These are phyloP conservation scores for Suillus decipiens DNA, from an alignment of 768 basidiomycete species.

Conservation along the genomic window DNA sequence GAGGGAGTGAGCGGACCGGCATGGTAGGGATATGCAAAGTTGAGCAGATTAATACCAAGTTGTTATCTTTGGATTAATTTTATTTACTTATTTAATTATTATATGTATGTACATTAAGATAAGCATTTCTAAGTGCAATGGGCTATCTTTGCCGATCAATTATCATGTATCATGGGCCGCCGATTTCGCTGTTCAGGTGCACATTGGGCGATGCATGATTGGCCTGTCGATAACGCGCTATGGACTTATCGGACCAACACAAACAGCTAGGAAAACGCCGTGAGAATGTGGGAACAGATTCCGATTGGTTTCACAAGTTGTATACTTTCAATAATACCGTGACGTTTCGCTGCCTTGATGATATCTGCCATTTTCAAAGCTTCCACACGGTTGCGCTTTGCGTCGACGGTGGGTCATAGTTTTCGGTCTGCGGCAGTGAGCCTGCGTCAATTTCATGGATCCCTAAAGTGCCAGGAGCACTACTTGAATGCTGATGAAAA, in stretches of 20 bases:
- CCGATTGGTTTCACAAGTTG: not conserved
- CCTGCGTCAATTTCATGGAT: constrained; percentile 41
- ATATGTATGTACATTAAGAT: not conserved
- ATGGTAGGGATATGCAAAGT: constrained; percentile 18
- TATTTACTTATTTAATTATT: not conserved
- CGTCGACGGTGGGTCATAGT: constrained; percentile 11
- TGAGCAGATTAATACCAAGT: not conserved
- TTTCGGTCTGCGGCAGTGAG: constrained; percentile 6
- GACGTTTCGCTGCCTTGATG: not conserved
- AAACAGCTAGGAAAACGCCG: not conserved
- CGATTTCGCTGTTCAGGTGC: not conserved
- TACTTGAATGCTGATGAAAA: constrained; percentile 47
- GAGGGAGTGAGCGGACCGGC: constrained; percentile 49
- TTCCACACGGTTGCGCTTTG: constrained; percentile 14
- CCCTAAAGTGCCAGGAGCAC: constrained; percentile 33
- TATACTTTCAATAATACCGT: not conserved
- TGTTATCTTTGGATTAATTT: not conserved
- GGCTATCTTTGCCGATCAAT: not conserved
- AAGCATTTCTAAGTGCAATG: not conserved
- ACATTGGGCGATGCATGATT: not conserved
- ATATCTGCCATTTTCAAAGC: constrained; percentile 16
- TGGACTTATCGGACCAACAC: not conserved
- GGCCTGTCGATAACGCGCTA: not conserved
- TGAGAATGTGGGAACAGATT: not conserved
- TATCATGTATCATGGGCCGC: not conserved